Conservation (phyloP, 108 stramenopile genomes). For the Licmophora abbreviata region DNA sequence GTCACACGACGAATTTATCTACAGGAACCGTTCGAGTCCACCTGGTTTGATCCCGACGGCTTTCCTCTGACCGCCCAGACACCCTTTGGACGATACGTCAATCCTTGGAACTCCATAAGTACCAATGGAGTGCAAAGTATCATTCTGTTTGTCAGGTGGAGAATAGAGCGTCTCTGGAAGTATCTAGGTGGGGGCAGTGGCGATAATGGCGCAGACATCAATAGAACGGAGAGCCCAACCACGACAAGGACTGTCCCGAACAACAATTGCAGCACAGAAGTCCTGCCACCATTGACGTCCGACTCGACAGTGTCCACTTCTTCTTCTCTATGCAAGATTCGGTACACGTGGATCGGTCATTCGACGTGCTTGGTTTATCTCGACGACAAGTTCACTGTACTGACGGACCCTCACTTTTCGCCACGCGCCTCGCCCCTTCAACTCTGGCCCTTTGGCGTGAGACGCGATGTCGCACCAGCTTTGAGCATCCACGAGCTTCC, state of each 20-base stretch:
- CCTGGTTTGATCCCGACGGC: constrained; percentile 70
- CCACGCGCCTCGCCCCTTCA: constrained; percentile 47
- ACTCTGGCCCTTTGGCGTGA: constrained; percentile 30
- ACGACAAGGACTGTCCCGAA: no score
- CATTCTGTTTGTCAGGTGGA: constrained; percentile 47
- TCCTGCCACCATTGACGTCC: background rate
- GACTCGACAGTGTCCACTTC: background rate
- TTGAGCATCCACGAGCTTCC: constrained; percentile 41
- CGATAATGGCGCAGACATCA: no score
- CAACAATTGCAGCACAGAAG: no score
- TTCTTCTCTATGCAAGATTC: constrained; percentile 7
- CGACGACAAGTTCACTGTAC: constrained; percentile 46
- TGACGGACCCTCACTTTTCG: constrained; percentile 78
- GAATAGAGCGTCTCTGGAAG: constrained; percentile 18
- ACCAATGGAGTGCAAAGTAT: constrained; percentile 63
- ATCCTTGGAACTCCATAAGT: constrained; percentile 71
- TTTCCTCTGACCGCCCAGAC: constrained; percentile 67
- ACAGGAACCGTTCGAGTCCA: constrained; percentile 43
- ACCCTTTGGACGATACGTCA: constrained; percentile 68
- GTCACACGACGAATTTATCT: constrained; percentile 22
- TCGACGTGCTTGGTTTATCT: constrained; percentile 55
- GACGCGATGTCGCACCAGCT: constrained; percentile 45
- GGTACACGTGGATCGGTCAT: constrained; percentile 80
- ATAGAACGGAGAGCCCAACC: no score
- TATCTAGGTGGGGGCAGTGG: no score